Percentiles rank a stretch among this genome's conserved stretches.
Conservation (phyloP, 2,329 filamentous ascomycete genomes). For the Rhynchosporium agropyri region DNA sequence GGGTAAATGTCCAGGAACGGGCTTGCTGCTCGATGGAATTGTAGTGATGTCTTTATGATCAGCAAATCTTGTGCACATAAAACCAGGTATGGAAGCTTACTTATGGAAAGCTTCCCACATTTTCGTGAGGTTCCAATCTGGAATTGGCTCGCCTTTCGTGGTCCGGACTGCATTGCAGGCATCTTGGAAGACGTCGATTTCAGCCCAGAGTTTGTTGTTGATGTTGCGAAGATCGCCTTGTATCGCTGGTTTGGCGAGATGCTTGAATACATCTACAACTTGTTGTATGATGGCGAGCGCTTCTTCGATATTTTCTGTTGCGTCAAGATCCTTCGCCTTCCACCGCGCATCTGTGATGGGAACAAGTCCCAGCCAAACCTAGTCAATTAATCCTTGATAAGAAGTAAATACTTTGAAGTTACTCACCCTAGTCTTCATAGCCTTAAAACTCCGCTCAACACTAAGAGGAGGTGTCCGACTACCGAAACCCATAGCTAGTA, state of each 20-base stretch:
- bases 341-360: conserved; percentile 33
- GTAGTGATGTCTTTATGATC: conserved; percentile 23
- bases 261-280: conserved; percentile 33
- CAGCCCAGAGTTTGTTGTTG: conserved; percentile 32
- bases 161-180: conserved; percentile 25
- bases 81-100: conserved; percentile 12
- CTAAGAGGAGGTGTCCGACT: conserved; percentile 7
- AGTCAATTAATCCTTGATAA: conserved; percentile 8
- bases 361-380: conserved; percentile 35
- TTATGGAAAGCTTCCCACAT: conserved; percentile 33
- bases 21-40: conserved; percentile 30
- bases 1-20: conserved; percentile 26
- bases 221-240: conserved; percentile 30
- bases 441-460: conserved; percentile 29
- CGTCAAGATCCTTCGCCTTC: conserved; percentile 32
- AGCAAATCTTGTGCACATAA: neutral
- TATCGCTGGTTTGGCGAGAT: conserved; percentile 27
- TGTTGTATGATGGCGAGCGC: conserved; percentile 32
- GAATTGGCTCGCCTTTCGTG: conserved; percentile 21
- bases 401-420: neutral
- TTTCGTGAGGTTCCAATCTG: conserved; percentile 28
- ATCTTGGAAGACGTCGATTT: conserved; percentile 35
- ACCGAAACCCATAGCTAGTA: conserved; percentile 18
- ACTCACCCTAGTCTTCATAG: conserved; percentile 29
- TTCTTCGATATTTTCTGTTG: conserved; percentile 34